Percentiles rank a stretch among this genome's conserved stretches.
phyloP scores from a whole-genome alignment of 2,329 filamentous ascomycete species.

The Colletotrichum spaethianum region DNA sequence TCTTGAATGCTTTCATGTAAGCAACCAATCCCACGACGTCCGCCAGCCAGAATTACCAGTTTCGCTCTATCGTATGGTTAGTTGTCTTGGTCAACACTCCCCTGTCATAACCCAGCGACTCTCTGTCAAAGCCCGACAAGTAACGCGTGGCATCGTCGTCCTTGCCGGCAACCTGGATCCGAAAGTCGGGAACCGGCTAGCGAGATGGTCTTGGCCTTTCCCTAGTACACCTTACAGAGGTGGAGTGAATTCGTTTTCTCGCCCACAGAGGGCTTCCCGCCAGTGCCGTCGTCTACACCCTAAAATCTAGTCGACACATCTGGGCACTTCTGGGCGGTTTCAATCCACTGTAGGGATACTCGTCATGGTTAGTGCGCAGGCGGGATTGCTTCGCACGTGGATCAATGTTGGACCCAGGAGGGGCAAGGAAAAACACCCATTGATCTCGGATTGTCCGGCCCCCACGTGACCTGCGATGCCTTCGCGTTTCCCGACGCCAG shows the following conservation, averaged over 20 bases:
- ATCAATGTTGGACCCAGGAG: background rate
- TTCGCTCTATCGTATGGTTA: background rate
- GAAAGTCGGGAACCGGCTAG: background rate
- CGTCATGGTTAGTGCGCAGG: background rate
- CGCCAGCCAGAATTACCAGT: background rate
- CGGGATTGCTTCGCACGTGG: background rate
- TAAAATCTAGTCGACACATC: background rate
- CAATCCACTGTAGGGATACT: background rate
- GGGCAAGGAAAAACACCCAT: background rate
- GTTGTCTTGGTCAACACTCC: background rate
- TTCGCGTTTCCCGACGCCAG: background rate
- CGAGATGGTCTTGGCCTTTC: background rate
- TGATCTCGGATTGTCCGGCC: background rate
- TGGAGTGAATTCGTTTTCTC: background rate
- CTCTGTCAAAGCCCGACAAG: background rate
- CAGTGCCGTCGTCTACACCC: background rate
- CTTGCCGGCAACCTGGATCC: background rate
- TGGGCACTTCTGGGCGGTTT: conserved; percentile 2
- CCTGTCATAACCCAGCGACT: background rate
- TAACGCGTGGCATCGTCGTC: conserved; percentile 1
- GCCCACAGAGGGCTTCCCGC: background rate
- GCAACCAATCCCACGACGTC: background rate
- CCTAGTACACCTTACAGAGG: background rate
- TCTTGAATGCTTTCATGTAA: background rate
- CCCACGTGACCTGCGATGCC: background rate